These are phyloP conservation scores for Colletotrichum orchidophilum DNA, from an alignment of 2,329 filamentous ascomycete genomes.

Conservation along the genomic window DNA sequence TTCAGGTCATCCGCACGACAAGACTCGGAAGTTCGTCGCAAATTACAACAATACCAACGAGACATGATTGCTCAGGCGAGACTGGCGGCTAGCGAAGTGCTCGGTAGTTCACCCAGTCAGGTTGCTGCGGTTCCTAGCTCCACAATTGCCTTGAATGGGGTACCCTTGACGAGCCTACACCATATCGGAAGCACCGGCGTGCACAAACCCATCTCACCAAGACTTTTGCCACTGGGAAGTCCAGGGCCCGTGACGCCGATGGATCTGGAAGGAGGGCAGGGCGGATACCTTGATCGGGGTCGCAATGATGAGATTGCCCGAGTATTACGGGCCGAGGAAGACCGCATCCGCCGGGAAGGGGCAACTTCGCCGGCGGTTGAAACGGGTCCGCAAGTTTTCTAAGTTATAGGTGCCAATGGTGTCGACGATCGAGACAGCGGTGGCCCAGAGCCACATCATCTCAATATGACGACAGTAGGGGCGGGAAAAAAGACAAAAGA, in stretches of 20 bases:
- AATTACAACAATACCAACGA: conserved; percentile 66
- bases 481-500: background rate
- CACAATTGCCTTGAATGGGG: conserved; percentile 45
- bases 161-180: conserved; percentile 49
- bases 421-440: background rate
- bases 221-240: conserved; percentile 63
- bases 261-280: conserved; percentile 56
- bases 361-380: conserved; percentile 44
- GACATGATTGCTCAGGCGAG: conserved; percentile 69
- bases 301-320: conserved; percentile 38
- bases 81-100: conserved; percentile 50
- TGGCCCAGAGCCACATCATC: background rate
- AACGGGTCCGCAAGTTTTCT: conserved; percentile 43
- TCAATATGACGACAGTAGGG: background rate
- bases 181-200: conserved; percentile 47
- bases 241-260: conserved; percentile 71
- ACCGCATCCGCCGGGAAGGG: conserved; percentile 43
- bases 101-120: conserved; percentile 40
- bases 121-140: conserved; percentile 38
- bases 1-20: conserved; percentile 44
- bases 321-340: conserved; percentile 41
- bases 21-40: conserved; percentile 59
- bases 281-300: conserved; percentile 49
- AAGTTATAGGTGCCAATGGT: background rate
- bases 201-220: conserved; percentile 59